Conservation (phyloP, 495 filamentous ascomycete genomes). For the Penicillium longicatenatum region DNA sequence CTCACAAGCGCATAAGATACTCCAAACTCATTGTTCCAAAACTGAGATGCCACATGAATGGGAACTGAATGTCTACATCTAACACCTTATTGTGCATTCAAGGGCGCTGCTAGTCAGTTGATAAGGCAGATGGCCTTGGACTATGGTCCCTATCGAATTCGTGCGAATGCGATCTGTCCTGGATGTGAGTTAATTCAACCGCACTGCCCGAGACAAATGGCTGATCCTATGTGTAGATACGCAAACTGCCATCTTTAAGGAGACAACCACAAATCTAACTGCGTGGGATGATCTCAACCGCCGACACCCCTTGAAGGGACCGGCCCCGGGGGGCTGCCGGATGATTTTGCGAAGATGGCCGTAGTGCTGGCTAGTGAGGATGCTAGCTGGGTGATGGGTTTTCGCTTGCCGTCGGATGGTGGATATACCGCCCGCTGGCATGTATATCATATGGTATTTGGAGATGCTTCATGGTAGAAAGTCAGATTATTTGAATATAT, state of each 20-base stretch:
- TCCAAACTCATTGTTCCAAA: too few relatives aligned
- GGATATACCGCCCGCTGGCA: slow-evolving; percentile 53
- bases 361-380: slow-evolving; percentile 57
- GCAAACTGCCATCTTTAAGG: slow-evolving; percentile 35
- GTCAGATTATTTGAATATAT: too few relatives aligned
- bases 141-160: slow-evolving; percentile 52
- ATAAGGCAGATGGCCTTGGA: slow-evolving; percentile 54
- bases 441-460: too few relatives aligned
- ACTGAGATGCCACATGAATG: background rate
- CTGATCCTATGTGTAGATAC: slow-evolving; percentile 23
- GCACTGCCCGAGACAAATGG: too few relatives aligned
- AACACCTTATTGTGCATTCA: slow-evolving; percentile 54
- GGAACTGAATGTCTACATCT: background rate
- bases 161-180: slow-evolving; percentile 57
- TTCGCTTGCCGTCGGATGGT: slow-evolving; percentile 51
- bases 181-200: slow-evolving; percentile 45
- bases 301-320: slow-evolving; percentile 42
- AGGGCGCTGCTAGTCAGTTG: slow-evolving; percentile 51
- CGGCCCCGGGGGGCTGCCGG: slow-evolving; percentile 42
- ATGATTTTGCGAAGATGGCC: slow-evolving; percentile 51
- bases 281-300: slow-evolving; percentile 27
- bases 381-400: slow-evolving; percentile 47
- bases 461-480: too few relatives aligned
- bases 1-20: slow-evolving; percentile 35
- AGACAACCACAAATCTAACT: slow-evolving; percentile 22